phyloP scores from a whole-genome alignment of 805 yeast genomes.

The Candida nanaspora region DNA sequence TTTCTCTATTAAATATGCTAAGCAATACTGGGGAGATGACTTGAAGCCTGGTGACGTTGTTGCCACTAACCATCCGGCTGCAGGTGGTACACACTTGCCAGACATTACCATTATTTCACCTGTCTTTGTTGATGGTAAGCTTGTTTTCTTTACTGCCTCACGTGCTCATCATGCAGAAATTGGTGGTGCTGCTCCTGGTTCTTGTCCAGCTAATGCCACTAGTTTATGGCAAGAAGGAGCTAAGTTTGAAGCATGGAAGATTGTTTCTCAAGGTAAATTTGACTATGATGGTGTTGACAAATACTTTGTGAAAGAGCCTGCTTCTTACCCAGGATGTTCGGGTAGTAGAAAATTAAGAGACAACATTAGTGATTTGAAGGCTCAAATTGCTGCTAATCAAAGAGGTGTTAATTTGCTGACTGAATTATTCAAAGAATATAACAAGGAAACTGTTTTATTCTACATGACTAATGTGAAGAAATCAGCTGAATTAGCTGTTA shows the following conservation, averaged over 20 bases:
- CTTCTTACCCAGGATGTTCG: conserved; percentile 39
- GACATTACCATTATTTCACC: conserved; percentile 48
- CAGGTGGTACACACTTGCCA: conserved; percentile 35
- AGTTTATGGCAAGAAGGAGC: conserved; percentile 47
- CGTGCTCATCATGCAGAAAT: conserved; percentile 53
- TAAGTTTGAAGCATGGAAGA: conserved; percentile 39
- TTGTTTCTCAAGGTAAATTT: conserved; percentile 37
- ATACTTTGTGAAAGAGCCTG: conserved; percentile 38
- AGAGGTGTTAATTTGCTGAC: conserved; percentile 36
- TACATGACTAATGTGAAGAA: conserved; percentile 35
- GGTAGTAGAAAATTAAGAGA: conserved; percentile 45
- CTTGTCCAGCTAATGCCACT: conserved; percentile 45
- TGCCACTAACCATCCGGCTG: conserved; percentile 31
- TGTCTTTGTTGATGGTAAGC: conserved; percentile 33
- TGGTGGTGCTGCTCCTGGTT: conserved; percentile 47
- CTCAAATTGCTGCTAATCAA: conserved; percentile 39
- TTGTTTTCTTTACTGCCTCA: conserved; percentile 44
- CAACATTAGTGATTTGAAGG: conserved; percentile 38
- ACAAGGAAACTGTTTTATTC: conserved; percentile 29
- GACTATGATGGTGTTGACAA: conserved; percentile 41
- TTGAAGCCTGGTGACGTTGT: conserved; percentile 32
- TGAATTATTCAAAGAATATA: conserved; percentile 32
- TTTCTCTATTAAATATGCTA: conserved; percentile 27
- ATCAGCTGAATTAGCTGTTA: conserved; percentile 37
- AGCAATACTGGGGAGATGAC: conserved; percentile 26